A percentile compares a stretch with the other conserved stretches of the same genome.
phyloP scores from a whole-genome alignment of 2,329 filamentous ascomycete genomes.

The Trichoderma sp. region DNA sequence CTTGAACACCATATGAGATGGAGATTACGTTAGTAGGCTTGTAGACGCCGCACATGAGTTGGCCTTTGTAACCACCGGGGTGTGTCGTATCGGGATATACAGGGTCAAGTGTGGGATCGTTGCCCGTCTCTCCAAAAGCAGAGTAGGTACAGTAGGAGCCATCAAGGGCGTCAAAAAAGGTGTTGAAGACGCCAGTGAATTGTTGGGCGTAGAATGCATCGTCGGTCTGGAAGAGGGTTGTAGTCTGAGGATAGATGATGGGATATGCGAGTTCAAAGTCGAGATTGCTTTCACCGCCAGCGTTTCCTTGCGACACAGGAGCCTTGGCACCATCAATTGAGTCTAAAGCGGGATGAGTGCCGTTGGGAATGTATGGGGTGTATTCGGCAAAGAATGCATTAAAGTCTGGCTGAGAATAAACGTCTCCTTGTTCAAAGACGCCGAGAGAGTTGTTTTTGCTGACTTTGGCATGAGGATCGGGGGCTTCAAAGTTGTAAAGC shows the following conservation, averaged over 20 bases:
- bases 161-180: slow-evolving; percentile 52
- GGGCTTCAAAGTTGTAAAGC: slow-evolving; percentile 39
- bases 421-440: slow-evolving; percentile 52
- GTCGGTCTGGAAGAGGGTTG: slow-evolving; percentile 46
- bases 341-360: slow-evolving; percentile 19
- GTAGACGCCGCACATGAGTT: slow-evolving; percentile 31
- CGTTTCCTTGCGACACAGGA: slow-evolving; percentile 21
- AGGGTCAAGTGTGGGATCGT: slow-evolving; percentile 43
- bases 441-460: slow-evolving; percentile 45
- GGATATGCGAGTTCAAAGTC: slow-evolving; percentile 50
- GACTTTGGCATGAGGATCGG: slow-evolving; percentile 26
- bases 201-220: slow-evolving; percentile 34
- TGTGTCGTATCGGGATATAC: slow-evolving; percentile 47
- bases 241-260: slow-evolving; percentile 51
- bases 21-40: slow-evolving; percentile 33
- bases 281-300: slow-evolving; percentile 44
- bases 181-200: slow-evolving; percentile 39
- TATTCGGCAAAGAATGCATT: slow-evolving; percentile 49
- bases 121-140: slow-evolving; percentile 49
- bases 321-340: slow-evolving; percentile 23
- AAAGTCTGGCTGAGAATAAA: slow-evolving; percentile 49
- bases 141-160: slow-evolving; percentile 52
- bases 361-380: slow-evolving; percentile 21
- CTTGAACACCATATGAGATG: slow-evolving; percentile 47
- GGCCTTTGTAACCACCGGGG: slow-evolving; percentile 18